Evolutionary conservation across 176 grass and related monocot species (phyloP).

Genomic region (Oryza punctata): DNA sequence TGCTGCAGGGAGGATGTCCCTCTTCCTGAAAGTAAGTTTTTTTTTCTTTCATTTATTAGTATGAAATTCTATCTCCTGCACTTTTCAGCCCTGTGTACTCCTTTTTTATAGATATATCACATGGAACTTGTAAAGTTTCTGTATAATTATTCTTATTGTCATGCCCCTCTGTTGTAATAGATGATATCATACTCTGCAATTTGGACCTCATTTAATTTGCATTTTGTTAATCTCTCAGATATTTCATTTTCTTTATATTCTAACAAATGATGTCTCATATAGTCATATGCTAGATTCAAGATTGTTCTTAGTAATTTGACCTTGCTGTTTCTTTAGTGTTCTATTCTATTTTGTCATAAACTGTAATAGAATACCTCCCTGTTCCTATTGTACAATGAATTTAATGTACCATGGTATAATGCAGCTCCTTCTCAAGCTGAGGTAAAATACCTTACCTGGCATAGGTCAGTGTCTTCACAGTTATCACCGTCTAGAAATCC

Average conservation of each 20-base stretch:
- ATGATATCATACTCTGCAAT: neutral
- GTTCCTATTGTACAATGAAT: constrained; percentile 7
- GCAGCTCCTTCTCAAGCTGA: constrained; percentile 55
- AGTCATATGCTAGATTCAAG: neutral
- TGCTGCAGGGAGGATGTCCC: constrained; percentile 54
- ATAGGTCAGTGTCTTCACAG: constrained; percentile 63
- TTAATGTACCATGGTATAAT: constrained; percentile 31
- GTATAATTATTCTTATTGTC: neutral
- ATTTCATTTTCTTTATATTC: neutral
- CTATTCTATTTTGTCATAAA: neutral
- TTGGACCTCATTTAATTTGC: neutral
- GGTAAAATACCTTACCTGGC: constrained; percentile 69
- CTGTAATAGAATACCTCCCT: neutral
- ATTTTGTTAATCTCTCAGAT: neutral
- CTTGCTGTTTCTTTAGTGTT: neutral
- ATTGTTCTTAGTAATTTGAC: neutral
- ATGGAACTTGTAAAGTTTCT: neutral
- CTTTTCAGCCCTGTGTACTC: neutral
- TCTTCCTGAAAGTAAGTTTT: constrained; percentile 56
- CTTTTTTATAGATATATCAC: neutral
- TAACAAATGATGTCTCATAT: neutral
- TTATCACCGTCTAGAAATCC: constrained; percentile 54
- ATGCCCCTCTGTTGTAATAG: neutral
- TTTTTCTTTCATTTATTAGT: neutral
- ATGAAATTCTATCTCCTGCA: neutral